A percentile compares a stretch with the other conserved stretches of the same genome.
Evolutionary conservation across 176 grass and related monocot genomes (phyloP).

Genomic region (Cenchrus purpureus): DNA sequence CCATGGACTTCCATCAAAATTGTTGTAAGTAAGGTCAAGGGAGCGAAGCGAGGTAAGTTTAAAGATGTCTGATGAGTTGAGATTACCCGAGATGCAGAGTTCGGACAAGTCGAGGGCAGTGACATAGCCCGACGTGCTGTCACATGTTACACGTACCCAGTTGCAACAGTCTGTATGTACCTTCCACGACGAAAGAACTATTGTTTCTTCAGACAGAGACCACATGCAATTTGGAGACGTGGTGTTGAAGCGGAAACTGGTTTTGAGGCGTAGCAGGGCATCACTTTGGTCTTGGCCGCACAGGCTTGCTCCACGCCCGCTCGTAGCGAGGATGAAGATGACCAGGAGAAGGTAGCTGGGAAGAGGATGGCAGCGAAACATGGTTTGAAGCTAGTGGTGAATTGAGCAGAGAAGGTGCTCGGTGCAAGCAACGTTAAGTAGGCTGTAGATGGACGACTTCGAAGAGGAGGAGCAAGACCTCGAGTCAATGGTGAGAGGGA

Average conservation of each 20-base stretch:
- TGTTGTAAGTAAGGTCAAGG: constrained; percentile 54
- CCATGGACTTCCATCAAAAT: constrained; percentile 23
- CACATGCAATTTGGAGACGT: neutral
- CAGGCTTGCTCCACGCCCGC: neutral
- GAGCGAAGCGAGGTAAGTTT: constrained; percentile 46
- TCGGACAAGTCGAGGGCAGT: constrained; percentile 37
- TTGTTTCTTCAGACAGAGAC: neutral
- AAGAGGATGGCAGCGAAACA: neutral
- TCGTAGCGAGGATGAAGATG: too few species aligned
- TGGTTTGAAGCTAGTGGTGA: neutral
- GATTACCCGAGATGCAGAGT: constrained; percentile 20
- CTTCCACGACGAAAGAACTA: constrained; percentile 33
- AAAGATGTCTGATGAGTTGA: constrained; percentile 36
- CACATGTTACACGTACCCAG: constrained; percentile 52
- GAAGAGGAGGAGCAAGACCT: too few species aligned
- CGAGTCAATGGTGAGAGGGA: too few species aligned
- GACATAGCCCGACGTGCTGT: constrained; percentile 13
- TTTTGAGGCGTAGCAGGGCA: constrained; percentile 43
- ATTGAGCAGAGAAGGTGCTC: neutral
- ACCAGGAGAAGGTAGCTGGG: neutral
- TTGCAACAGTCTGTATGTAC: constrained; percentile 40
- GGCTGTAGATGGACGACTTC: too few species aligned
- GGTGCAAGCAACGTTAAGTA: too few species aligned
- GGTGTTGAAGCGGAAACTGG: constrained; percentile 19
- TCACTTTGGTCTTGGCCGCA: constrained; percentile 24